Percentiles rank a stretch among this genome's conserved stretches.
Conservation (phyloP, 768 basidiomycete genomes). For the Lyophyllum decastes region DNA sequence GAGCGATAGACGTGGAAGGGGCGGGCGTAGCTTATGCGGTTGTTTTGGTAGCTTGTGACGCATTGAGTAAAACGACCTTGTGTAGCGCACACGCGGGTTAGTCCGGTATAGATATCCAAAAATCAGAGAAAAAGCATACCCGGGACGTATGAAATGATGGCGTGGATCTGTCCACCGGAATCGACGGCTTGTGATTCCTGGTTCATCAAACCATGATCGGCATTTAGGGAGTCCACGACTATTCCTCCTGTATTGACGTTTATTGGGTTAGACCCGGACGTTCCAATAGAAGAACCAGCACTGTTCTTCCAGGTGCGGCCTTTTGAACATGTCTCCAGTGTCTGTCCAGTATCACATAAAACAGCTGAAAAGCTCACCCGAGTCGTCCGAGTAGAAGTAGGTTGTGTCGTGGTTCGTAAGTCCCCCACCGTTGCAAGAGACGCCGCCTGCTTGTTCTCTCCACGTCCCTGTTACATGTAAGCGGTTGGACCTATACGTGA, state of each 20-base stretch:
- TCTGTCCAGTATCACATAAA: not conserved
- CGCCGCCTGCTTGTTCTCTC: slow-evolving; percentile 44
- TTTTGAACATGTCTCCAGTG: slow-evolving; percentile 12
- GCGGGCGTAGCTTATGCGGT: slow-evolving; percentile 35
- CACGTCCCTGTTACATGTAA: slow-evolving; percentile 48
- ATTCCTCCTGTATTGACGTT: slow-evolving; percentile 46
- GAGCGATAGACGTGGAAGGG: slow-evolving; percentile 46
- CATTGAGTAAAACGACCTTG: slow-evolving; percentile 48
- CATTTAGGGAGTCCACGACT: slow-evolving; percentile 43
- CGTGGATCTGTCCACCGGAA: slow-evolving; percentile 43
- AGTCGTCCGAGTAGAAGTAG: slow-evolving; percentile 48
- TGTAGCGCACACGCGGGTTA: not conserved
- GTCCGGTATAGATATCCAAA: not conserved
- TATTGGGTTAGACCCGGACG: slow-evolving; percentile 40
- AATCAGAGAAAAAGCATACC: slow-evolving; percentile 26
- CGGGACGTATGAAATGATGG: slow-evolving; percentile 50
- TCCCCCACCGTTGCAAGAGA: slow-evolving; percentile 43
- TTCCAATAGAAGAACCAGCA: slow-evolving; percentile 37
- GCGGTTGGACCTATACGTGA: slow-evolving; percentile 38
- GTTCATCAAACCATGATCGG: slow-evolving; percentile 54
- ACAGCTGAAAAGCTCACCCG: slow-evolving; percentile 27
- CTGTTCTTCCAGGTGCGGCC: slow-evolving; percentile 48
- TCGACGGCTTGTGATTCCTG: slow-evolving; percentile 52
- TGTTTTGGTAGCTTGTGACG: slow-evolving; percentile 40
- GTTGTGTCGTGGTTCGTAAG: slow-evolving; percentile 51